Evolutionary conservation across 1,139 yeast genomes (phyloP), one percentile per base, ranked within the genome.

Genomic region (Lodderomyces beijingensis): DNA sequence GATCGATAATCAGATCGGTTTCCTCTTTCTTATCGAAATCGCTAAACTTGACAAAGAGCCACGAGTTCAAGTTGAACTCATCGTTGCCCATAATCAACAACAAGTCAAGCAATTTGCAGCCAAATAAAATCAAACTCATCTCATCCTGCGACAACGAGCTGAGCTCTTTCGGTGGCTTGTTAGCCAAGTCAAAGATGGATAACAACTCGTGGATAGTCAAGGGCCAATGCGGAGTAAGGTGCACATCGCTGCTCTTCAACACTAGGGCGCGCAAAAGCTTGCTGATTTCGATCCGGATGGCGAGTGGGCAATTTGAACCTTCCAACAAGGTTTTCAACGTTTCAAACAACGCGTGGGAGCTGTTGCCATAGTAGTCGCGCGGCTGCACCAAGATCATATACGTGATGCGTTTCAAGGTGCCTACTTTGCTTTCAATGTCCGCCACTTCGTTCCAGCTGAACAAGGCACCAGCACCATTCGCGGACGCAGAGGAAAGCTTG

Each of bases 31-130:
- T 31, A 20, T 77, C 78, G 42, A 82, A 88, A 24, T 81, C 71
- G 16, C 75, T 78, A 44, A 83, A 85, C 21, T 81, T 71, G 10
- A 89, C 73, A 53, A 87, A 91, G 1, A 89, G 62, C 97, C 97
- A 91, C 47, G 86, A 91, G 44, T 75, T 70, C 44, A 83, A 57
- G 47, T 79, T 81, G 55, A 91, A 89, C 34, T 87, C 95, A 49
- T 88, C 96, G 33, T 70, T 70, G 25, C 79, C 74, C 33, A 87
- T 49, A 7, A 83, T 63, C 16, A 89, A 54, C 16, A 88, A 53
- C 27, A 83, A 70, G 52, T 91, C 98, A 30, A 91, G 62, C 15
- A 91, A 62, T 53, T 88, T 89, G 49, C 88, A 81, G 0, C 81
- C 83, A 35, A 74, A 72, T 24, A 82, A 59, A 1, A 74, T 46